Percentiles rank a stretch among this genome's conserved stretches.
Evolutionary conservation across 169 alveolate species (phyloP).

Genomic region (Eimeria mitis): DNA sequence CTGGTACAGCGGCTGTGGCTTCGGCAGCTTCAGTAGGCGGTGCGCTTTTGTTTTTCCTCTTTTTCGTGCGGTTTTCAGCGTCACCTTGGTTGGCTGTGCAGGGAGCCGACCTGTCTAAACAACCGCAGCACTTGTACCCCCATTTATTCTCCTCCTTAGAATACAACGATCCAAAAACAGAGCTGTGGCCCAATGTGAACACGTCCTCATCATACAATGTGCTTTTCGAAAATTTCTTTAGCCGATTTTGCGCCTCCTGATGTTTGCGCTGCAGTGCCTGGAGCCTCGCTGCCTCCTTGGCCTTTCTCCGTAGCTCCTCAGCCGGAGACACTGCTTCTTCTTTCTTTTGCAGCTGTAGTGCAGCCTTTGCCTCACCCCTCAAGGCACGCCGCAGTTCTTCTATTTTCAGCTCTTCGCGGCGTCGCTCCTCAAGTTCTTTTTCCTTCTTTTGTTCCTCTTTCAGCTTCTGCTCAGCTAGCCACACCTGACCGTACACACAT

Average conservation of each 20-base stretch:
- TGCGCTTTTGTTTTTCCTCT: conserved; percentile 35
- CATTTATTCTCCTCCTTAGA: conserved; percentile 86
- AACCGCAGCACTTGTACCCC: conserved; percentile 92
- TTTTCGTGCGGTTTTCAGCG: conserved; percentile 12
- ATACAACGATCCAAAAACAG: conserved; percentile 90
- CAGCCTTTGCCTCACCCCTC: conserved; percentile 72
- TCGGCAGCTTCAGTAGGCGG: neutral
- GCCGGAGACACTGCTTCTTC: conserved; percentile 52
- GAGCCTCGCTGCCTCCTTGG: conserved; percentile 71
- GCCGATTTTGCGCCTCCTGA: conserved; percentile 84
- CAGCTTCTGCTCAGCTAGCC: conserved; percentile 98
- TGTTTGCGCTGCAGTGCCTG: conserved; percentile 78
- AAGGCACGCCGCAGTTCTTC: conserved; percentile 94
- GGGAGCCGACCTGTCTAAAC: conserved; percentile 50
- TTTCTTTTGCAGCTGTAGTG: conserved; percentile 33
- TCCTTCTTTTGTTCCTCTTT: conserved; percentile 94
- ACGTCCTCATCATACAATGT: conserved; percentile 90
- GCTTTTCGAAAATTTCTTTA: conserved; percentile 68
- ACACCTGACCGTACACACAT: conserved; percentile 73
- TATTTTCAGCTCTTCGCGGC: conserved; percentile 96
- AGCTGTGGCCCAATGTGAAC: conserved; percentile 86
- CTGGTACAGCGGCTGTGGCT: neutral
- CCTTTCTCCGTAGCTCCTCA: conserved; percentile 79
- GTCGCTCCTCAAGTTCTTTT: conserved; percentile 95
- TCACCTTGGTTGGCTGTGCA: conserved; percentile 17